Evolutionary conservation across 140 eudicot genomes (phyloP).

Genomic region (Stevia rebaudiana): DNA sequence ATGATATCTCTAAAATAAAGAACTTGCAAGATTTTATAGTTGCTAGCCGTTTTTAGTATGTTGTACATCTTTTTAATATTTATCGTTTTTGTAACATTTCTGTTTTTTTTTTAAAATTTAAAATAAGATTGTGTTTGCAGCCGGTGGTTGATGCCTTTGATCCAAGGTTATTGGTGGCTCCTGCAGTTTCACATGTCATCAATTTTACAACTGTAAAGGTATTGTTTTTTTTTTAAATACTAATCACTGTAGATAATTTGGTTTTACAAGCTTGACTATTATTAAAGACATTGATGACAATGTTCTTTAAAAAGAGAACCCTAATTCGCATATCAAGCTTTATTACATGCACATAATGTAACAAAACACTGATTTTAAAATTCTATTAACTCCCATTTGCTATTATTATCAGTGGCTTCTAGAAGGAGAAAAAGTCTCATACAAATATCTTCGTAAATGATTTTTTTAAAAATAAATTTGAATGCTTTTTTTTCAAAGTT

Average conservation of each 20-base stretch:
- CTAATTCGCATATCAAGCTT: background rate
- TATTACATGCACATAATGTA: background rate
- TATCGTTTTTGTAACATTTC: background rate
- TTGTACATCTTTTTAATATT: background rate
- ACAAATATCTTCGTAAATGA: too few species aligned
- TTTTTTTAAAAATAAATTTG: too few species aligned
- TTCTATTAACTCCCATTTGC: background rate
- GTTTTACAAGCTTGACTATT: background rate
- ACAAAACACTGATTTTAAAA: background rate
- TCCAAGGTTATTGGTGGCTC: constrained; percentile 91
- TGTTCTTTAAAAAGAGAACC: background rate
- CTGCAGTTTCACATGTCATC: constrained; percentile 79
- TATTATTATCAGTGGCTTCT: background rate
- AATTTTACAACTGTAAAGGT: constrained; percentile 84
- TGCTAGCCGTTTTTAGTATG: background rate
- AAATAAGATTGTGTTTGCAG: constrained; percentile 34
- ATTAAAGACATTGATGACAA: constrained; percentile 1
- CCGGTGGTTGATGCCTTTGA: constrained; percentile 99
- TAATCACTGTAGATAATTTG: background rate
- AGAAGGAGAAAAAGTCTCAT: background rate
- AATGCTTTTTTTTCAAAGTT: background rate
- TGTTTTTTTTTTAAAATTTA: constrained; percentile 9
- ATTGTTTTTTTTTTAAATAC: background rate
- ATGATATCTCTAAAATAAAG: background rate
- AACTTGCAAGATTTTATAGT: background rate